Percentiles rank a stretch among this genome's conserved stretches.
phyloP scores from a whole-genome alignment of 2,329 filamentous ascomycete genomes.

The Anisogramma anomala region DNA sequence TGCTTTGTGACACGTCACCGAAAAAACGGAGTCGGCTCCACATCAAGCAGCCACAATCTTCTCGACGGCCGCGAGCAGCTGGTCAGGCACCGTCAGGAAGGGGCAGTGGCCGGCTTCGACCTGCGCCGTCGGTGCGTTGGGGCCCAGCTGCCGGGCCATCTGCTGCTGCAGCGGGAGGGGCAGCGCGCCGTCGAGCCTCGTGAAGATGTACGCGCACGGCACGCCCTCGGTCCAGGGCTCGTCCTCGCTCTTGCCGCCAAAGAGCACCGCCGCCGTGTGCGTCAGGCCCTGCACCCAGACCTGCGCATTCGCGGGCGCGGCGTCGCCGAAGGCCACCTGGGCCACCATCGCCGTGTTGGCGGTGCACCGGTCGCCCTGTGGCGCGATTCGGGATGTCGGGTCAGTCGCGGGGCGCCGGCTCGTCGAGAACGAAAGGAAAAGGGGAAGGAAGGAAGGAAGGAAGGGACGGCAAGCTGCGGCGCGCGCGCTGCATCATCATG shows the following conservation, averaged over 20 bases:
- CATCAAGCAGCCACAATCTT: constrained; percentile 3
- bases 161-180: constrained; percentile 14
- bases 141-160: constrained; percentile 13
- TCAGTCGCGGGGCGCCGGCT: background rate
- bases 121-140: constrained; percentile 3
- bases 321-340: constrained; percentile 12
- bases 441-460: too few species aligned
- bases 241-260: constrained; percentile 9
- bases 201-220: constrained; percentile 14
- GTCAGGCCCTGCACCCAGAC: constrained; percentile 13
- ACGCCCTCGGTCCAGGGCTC: constrained; percentile 14
- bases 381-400: background rate
- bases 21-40: too few species aligned
- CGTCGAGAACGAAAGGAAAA: too few species aligned
- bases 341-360: constrained; percentile 6
- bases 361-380: constrained; percentile 13
- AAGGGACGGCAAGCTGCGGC: too few species aligned
- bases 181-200: constrained; percentile 12
- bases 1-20: too few species aligned
- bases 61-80: constrained; percentile 11
- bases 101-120: constrained; percentile 14
- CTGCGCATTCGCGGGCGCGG: constrained; percentile 3
- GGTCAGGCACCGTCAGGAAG: constrained; percentile 9
- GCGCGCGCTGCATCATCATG: too few species aligned
- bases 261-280: constrained; percentile 12